Evolutionary conservation across 352 stramenopile species (phyloP).

Genomic region (Aphanomyces invadans): DNA sequence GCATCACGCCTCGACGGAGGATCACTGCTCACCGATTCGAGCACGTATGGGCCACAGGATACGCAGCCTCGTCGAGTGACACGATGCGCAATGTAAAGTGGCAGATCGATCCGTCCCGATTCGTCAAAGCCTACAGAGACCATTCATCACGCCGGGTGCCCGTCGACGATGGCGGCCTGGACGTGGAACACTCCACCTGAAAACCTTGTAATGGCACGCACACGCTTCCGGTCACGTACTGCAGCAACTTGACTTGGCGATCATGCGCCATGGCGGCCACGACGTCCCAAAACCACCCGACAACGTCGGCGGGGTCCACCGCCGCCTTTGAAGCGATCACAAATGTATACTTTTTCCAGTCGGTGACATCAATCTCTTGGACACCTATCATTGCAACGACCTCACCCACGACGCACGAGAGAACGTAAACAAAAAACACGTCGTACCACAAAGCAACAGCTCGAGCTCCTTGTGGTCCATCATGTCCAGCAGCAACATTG

Average conservation of each 20-base stretch:
- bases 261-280: slow-evolving; percentile 60
- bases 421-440: slow-evolving; percentile 34
- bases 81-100: slow-evolving; percentile 72
- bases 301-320: slow-evolving; percentile 69
- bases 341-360: slow-evolving; percentile 76
- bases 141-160: neutral
- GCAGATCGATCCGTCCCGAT: slow-evolving; percentile 63
- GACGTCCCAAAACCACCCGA: slow-evolving; percentile 97
- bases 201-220: slow-evolving; percentile 75
- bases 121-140: slow-evolving; percentile 51
- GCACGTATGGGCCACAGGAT: slow-evolving; percentile 17
- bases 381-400: slow-evolving; percentile 30
- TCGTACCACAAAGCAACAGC: slow-evolving; percentile 91
- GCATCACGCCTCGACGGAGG: neutral
- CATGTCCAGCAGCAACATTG: slow-evolving; percentile 89
- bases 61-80: neutral
- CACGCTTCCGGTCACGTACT: slow-evolving; percentile 76
- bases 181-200: slow-evolving; percentile 31
- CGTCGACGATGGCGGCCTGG: neutral
- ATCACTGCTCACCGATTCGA: slow-evolving; percentile 9
- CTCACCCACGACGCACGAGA: too few species aligned
- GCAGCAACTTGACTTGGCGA: slow-evolving; percentile 62
- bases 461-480: slow-evolving; percentile 99
- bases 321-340: slow-evolving; percentile 51
- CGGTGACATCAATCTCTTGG: slow-evolving; percentile 60